phyloP scores from a whole-genome alignment of 352 stramenopile genomes.

The Poterioochromonas sp. region DNA sequence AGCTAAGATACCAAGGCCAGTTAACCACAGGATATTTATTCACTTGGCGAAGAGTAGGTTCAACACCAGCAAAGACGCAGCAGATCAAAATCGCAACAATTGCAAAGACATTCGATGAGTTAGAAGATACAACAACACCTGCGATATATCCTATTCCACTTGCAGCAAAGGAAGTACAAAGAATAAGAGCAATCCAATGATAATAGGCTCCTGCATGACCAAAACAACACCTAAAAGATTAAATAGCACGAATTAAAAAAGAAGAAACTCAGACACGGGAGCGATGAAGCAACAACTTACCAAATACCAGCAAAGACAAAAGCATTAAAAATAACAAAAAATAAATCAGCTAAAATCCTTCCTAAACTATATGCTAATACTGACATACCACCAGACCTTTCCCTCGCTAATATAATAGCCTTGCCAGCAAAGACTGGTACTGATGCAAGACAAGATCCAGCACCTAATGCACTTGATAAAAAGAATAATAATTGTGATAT shows the following conservation, averaged over 20 bases:
- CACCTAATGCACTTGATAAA: constrained; percentile 7
- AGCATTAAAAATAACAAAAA: neutral
- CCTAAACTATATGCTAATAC: neutral
- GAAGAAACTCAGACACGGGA: too few relatives aligned
- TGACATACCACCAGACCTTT: neutral
- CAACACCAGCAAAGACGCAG: constrained; percentile 7
- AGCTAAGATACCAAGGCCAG: constrained; percentile 3
- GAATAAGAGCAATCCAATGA: neutral
- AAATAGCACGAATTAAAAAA: too few relatives aligned
- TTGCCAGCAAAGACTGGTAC: neutral
- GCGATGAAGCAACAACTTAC: too few relatives aligned
- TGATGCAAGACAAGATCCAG: neutral
- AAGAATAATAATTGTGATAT: neutral
- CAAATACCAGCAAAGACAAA: constrained; percentile 18
- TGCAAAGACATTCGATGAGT: neutral
- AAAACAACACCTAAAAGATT: neutral
- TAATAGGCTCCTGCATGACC: neutral
- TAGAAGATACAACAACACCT: neutral
- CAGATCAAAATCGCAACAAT: neutral
- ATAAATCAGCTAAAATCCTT: neutral
- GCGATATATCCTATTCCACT: neutral
- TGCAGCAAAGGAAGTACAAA: neutral
- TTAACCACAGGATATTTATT: neutral
- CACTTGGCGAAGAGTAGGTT: neutral
- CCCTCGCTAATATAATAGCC: neutral